These are phyloP conservation scores for Fusarium clavum DNA, from an alignment of 2,329 filamentous ascomycete species.

Conservation along the genomic window DNA sequence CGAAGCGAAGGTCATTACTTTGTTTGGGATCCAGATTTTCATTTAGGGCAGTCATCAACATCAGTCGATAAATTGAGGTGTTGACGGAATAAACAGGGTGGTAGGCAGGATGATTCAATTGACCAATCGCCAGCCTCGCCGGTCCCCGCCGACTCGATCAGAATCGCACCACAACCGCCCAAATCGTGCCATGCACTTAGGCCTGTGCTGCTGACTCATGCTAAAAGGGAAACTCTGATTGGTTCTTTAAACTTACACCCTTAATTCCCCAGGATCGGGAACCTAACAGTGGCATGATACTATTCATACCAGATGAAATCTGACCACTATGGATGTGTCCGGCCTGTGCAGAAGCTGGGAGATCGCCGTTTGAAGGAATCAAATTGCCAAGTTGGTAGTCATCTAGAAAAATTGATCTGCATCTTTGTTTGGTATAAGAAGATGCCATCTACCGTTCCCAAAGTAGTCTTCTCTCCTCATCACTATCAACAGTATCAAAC, in stretches of 20 bases:
- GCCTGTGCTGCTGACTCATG: slow-evolving; percentile 41
- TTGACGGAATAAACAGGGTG: slow-evolving; percentile 45
- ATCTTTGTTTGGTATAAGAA: slow-evolving; percentile 44
- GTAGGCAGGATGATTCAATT: slow-evolving; percentile 13
- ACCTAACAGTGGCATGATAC: slow-evolving; percentile 43
- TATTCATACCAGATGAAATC: slow-evolving; percentile 43
- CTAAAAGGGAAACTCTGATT: slow-evolving; percentile 16
- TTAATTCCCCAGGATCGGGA: slow-evolving; percentile 31
- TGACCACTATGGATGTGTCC: slow-evolving; percentile 45
- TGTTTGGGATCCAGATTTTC: slow-evolving; percentile 15
- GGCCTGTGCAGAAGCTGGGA: slow-evolving; percentile 41
- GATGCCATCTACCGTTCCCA: slow-evolving; percentile 31
- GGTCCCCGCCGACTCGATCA: slow-evolving; percentile 44
- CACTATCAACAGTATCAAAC: slow-evolving; percentile 40
- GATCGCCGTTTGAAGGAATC: slow-evolving; percentile 41
- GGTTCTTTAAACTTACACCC: slow-evolving; percentile 19
- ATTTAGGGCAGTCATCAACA: slow-evolving; percentile 25
- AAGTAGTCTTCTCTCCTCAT: slow-evolving; percentile 31
- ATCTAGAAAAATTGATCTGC: slow-evolving; percentile 20
- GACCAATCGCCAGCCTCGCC: slow-evolving; percentile 42
- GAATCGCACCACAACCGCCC: slow-evolving; percentile 44
- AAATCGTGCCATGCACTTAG: slow-evolving; percentile 45
- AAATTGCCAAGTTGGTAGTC: slow-evolving; percentile 23
- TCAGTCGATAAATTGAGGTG: slow-evolving; percentile 40
- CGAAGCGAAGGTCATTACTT: slow-evolving; percentile 21